A percentile compares a stretch with the other conserved stretches of the same genome.
Conservation (phyloP, 164 flowering plant species). For the Santalum album region DNA sequence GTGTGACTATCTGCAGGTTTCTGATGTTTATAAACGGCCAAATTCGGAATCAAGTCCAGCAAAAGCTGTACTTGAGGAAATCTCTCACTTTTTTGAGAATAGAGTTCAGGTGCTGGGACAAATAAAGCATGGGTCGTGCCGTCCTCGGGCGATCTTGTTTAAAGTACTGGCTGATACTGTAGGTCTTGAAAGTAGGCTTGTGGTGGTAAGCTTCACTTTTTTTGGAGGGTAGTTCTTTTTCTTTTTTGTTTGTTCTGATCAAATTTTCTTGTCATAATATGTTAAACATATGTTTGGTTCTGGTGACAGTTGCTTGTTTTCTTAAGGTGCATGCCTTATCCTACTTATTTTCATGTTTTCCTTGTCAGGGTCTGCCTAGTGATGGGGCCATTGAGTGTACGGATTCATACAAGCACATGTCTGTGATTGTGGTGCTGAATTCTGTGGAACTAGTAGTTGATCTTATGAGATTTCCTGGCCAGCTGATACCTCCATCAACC, state of each 20-base stretch:
- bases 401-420: constrained; percentile 88
- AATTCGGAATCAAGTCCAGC: constrained; percentile 63
- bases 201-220: constrained; percentile 53
- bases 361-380: constrained; percentile 75
- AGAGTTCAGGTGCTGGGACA: constrained; percentile 82
- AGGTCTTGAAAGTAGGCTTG: constrained; percentile 81
- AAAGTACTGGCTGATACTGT: constrained; percentile 97
- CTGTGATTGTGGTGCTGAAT: constrained; percentile 78
- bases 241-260: not conserved
- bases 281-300: not conserved
- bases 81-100: constrained; percentile 40
- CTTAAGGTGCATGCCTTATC: not conserved
- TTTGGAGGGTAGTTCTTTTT: not conserved
- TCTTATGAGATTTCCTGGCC: constrained; percentile 94
- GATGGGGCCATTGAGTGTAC: constrained; percentile 53
- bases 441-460: constrained; percentile 88
- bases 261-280: not conserved
- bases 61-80: constrained; percentile 64
- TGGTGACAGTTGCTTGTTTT: not conserved
- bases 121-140: constrained; percentile 85
- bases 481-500: constrained; percentile 73
- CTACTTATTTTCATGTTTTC: not conserved
- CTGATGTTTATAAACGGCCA: constrained; percentile 75
- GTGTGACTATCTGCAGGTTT: constrained; percentile 50
- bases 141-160: constrained; percentile 86